Base-by-base conservation (phyloP, 2,329 filamentous ascomycete genomes). In the Phialocephala subalpina region DNA sequence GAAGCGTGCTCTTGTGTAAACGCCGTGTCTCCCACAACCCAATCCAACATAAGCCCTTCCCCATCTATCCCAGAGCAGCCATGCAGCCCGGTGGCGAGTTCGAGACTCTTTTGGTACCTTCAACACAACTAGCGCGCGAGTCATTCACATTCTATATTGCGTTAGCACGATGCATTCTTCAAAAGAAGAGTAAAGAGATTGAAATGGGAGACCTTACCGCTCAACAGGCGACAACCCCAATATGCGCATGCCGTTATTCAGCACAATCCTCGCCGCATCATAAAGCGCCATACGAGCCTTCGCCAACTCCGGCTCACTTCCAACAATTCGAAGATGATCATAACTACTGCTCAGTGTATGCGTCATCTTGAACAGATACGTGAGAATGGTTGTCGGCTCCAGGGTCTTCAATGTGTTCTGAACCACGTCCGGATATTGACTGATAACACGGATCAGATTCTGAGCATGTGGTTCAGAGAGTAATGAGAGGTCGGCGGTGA, bases 281-380 rank as follows among this genome's bases (percentile, higher is more conserved):
- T 97, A 97, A 72, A 97, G 80, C 12, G 92, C 91, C 85, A 93
- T 87, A 72, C 93, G 85, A 29, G 91, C 90, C 73, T 82, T 79
- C 83, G 91, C 89, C 62, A 94, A 80, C 76, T 91, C 89, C 35
- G 82, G 83, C 79, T 95, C 92, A 67, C 89, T 92, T 62, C 92
- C 92, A n/a, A 97, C 87, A 62, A 96, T 92, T 75, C 92, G 88
- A 68, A 97, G 83, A 67, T 92, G 89, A 74, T 94, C 92, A 79
- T 97, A 97, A 77, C 90, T 93, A 62, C 87, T 90, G 81, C 90
- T 93, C 62, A 97, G 80, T 29, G 87, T 83, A 79, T 97, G 93
- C 2, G 92, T 92, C 89, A 97, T 92, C 85, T 92, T 93, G 84
- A 95, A 96, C 53, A 96, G 83, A 77, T 95, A 93, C 2, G 80